Evolutionary conservation across 2,329 filamentous ascomycete genomes (phyloP).

Genomic region (Penicillium sp.): DNA sequence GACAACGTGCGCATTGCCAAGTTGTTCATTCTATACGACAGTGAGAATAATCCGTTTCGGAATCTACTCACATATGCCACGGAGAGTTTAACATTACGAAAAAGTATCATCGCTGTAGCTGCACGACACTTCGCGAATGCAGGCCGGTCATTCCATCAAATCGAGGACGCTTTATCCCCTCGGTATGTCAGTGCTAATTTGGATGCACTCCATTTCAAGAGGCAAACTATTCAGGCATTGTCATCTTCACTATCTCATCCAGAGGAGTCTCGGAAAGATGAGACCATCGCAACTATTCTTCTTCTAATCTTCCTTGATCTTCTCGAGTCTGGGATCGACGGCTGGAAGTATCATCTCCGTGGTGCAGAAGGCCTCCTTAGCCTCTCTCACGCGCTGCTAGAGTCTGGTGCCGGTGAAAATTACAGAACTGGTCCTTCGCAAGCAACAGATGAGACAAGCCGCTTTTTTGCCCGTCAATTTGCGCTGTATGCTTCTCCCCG

Average conservation of each 20-base stretch:
- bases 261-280: not conserved
- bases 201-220: slow-evolving; percentile 25
- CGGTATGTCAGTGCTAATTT: slow-evolving; percentile 7
- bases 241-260: slow-evolving; percentile 3
- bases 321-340: slow-evolving; percentile 9
- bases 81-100: not conserved
- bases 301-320: slow-evolving; percentile 7
- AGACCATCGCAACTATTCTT: not conserved
- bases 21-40: slow-evolving; percentile 23
- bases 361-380: slow-evolving; percentile 2
- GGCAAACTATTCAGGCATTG: slow-evolving; percentile 17
- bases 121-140: not conserved
- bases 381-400: not conserved
- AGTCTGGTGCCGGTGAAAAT: not conserved
- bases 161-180: not conserved
- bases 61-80: not conserved
- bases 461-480: not conserved
- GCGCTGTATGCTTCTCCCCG: not conserved
- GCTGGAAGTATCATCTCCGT: slow-evolving; percentile 6
- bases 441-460: not conserved
- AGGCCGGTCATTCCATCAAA: not conserved
- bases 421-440: not conserved
- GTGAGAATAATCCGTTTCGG: slow-evolving; percentile 4
- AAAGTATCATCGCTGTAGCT: not conserved
- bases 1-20: slow-evolving; percentile 31